These are phyloP conservation scores for Lepiota brunneoincarnata DNA, from an alignment of 768 basidiomycete species.

Conservation along the genomic window DNA sequence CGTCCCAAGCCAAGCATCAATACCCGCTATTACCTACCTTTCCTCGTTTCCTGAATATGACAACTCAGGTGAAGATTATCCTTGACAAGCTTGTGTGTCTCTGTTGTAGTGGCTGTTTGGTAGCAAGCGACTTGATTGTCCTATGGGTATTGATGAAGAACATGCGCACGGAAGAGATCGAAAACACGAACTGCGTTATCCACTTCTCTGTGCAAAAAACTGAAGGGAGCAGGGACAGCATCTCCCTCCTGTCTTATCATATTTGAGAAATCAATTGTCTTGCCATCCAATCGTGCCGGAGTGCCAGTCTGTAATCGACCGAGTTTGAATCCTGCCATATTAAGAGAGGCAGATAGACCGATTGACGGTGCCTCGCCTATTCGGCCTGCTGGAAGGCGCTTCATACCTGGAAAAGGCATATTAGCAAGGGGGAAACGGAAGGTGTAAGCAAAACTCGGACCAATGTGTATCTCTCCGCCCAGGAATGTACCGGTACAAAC, in stretches of 20 bases:
- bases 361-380: conserved; percentile 68
- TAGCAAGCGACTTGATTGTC: conserved; percentile 72
- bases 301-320: conserved; percentile 86
- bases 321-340: conserved; percentile 73
- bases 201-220: conserved; percentile 65
- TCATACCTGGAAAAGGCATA: conserved; percentile 49
- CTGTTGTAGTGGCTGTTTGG: conserved; percentile 67
- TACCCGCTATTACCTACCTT: conserved; percentile 44
- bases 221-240: conserved; percentile 63
- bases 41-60: conserved; percentile 88
- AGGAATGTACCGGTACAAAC: conserved; percentile 92
- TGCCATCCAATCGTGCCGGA: conserved; percentile 72
- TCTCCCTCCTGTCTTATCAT: conserved; percentile 71
- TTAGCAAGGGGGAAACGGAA: neutral
- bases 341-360: conserved; percentile 76
- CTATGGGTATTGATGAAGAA: conserved; percentile 32
- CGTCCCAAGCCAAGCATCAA: neutral
- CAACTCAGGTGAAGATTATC: conserved; percentile 76
- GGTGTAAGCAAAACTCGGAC: conserved; percentile 31
- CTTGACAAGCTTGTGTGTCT: conserved; percentile 72
- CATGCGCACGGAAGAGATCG: neutral
- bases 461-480: conserved; percentile 89
- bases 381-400: conserved; percentile 75
- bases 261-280: conserved; percentile 65
- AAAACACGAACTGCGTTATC: conserved; percentile 58